These are phyloP conservation scores for Gossypium arboreum DNA, from an alignment of 345 rosid genomes.

Conservation along the genomic window DNA sequence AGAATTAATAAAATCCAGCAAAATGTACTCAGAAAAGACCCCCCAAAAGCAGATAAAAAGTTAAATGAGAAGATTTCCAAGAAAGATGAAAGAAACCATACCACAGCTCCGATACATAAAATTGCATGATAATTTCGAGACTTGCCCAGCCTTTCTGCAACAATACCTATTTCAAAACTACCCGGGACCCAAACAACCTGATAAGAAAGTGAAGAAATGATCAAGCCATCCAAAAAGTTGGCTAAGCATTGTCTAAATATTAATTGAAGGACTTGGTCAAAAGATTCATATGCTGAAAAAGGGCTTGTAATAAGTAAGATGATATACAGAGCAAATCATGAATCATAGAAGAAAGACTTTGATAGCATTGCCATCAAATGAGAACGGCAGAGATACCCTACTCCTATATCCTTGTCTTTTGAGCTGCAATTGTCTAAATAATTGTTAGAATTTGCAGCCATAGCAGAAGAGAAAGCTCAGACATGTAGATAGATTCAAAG, in stretches of 20 bases:
- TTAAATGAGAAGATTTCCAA: background rate
- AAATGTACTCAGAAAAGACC: background rate
- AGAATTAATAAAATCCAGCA: constrained; percentile 17
- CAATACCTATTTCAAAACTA: constrained; percentile 27
- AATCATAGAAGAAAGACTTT: background rate
- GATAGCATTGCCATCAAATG: background rate
- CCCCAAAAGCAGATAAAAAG: background rate
- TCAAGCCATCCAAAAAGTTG: background rate
- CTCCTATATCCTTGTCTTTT: background rate
- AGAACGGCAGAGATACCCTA: background rate
- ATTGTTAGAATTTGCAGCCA: background rate
- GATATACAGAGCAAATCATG: background rate
- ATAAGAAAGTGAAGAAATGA: constrained; percentile 1
- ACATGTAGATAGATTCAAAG: background rate
- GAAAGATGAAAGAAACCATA: constrained; percentile 31
- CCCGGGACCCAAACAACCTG: constrained; percentile 11
- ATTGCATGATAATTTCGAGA: constrained; percentile 68
- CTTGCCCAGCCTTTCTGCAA: constrained; percentile 73
- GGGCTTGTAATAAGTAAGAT: background rate
- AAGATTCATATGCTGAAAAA: background rate
- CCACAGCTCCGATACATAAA: constrained; percentile 97
- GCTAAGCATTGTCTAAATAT: background rate
- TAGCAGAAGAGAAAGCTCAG: constrained; percentile 23
- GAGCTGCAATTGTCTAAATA: background rate
- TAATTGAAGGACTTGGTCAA: background rate